Conservation (phyloP, 1,284 basidiomycete genomes). For the Trametes pubescens region DNA sequence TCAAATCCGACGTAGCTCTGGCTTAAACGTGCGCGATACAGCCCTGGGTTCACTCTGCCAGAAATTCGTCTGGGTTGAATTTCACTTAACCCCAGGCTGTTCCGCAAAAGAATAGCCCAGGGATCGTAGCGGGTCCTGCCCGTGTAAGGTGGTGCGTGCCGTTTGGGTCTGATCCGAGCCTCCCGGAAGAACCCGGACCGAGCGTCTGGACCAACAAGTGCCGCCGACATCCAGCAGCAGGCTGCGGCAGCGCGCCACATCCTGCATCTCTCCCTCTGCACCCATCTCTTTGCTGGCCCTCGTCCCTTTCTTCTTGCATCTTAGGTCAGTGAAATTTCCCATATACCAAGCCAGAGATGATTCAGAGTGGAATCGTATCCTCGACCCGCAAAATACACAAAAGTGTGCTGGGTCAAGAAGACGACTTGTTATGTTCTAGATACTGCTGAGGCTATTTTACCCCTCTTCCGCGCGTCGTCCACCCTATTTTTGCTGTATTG, state of each 20-base stretch:
- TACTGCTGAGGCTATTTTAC: constrained; percentile 75
- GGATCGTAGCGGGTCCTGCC: not conserved
- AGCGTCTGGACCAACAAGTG: constrained; percentile 3
- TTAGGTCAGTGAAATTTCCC: not conserved
- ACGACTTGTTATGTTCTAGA: constrained; percentile 85
- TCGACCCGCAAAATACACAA: constrained; percentile 57
- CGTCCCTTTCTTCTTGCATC: not conserved
- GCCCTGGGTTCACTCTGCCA: too few species aligned
- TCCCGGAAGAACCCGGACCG: constrained; percentile 17
- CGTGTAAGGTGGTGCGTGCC: constrained; percentile 8
- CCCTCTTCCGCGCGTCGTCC: not conserved
- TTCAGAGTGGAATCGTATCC: constrained; percentile 86
- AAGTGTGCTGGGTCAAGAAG: constrained; percentile 64
- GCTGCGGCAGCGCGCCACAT: constrained; percentile 7
- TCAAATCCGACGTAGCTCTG: too few species aligned
- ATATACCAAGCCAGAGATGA: constrained; percentile 59
- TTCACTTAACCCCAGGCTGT: not conserved
- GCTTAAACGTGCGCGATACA: too few species aligned
- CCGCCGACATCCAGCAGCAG: not conserved
- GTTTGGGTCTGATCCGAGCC: not conserved
- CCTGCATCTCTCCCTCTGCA: not conserved
- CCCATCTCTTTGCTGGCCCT: not conserved
- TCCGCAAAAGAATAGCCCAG: too few species aligned
- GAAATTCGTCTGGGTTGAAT: not conserved
- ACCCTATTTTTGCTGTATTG: constrained; percentile 1